phyloP scores from a whole-genome alignment of 768 basidiomycete species.

The Crepidotus variabilis region DNA sequence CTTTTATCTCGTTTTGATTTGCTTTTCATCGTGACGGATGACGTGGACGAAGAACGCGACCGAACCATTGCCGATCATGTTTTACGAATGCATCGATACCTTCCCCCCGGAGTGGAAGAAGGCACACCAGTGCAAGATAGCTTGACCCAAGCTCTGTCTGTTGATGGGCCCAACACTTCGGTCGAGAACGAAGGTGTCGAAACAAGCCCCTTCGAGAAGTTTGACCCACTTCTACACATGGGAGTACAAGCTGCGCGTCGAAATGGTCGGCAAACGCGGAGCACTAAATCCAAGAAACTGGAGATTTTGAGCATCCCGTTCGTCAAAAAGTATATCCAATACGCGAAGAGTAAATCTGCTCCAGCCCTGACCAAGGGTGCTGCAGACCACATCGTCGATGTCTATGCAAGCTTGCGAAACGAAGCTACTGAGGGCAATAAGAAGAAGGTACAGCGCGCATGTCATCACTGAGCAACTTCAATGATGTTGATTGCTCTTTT shows the following conservation, averaged over 20 bases:
- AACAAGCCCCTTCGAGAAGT: conserved; percentile 90
- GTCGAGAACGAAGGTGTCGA: conserved; percentile 57
- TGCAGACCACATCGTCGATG: conserved; percentile 89
- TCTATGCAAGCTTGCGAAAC: conserved; percentile 89
- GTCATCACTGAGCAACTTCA: conserved; percentile 1
- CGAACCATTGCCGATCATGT: conserved; percentile 97
- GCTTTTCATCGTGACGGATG: conserved; percentile 96
- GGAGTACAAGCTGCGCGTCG: conserved; percentile 53
- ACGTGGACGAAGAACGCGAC: conserved; percentile 93
- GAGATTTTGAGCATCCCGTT: conserved; percentile 92
- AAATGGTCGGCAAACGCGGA: conserved; percentile 47
- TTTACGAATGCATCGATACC: conserved; percentile 93
- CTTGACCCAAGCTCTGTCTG: conserved; percentile 80
- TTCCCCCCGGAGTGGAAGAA: conserved; percentile 95
- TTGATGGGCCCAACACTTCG: conserved; percentile 71
- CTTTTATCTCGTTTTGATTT: conserved; percentile 98
- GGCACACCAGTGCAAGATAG: conserved; percentile 89
- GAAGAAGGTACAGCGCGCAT: conserved; percentile 59
- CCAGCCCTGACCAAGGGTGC: conserved; percentile 91
- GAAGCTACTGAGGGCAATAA: conserved; percentile 87
- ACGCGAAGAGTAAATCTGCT: conserved; percentile 84
- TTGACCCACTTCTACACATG: conserved; percentile 90
- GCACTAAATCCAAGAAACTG: conserved; percentile 56
- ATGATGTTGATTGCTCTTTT: conserved; percentile 11
- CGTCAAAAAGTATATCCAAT: conserved; percentile 98